Base-by-base conservation (phyloP, 2,329 filamentous ascomycete genomes). In the Chaetomiaceae sp. region DNA sequence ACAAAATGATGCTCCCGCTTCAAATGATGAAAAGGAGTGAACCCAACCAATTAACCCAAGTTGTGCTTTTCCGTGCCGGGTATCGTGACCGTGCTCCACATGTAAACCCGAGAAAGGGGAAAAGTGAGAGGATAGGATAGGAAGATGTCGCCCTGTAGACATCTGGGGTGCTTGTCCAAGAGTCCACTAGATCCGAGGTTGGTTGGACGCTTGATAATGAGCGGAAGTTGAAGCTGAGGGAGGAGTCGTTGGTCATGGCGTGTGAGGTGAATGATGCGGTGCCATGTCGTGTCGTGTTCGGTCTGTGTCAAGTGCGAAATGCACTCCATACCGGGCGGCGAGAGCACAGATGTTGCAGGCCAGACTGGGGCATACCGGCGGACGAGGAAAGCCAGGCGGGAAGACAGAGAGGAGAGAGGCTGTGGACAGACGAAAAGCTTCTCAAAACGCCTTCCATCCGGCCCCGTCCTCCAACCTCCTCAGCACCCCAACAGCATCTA, bases 401-500 rank as follows among this genome's bases (percentile, higher is more conserved):
- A n/a, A n/a, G n/a, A n/a, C n/a, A n/a, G n/a, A n/a, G n/a, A n/a
- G n/a, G 38, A 25, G 39, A 19, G 4, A 27, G 39, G n/a, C n/a
- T 31, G 8, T n/a, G 15, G 12, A n/a, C 11, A 15, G 22, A 23
- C 14, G 14, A 7, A n/a, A 22, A 14, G n/a, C 14, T 15, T 15
- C 6, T 59, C 54, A 76, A 60, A 76, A 76, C 67, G 73, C 72
- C 55, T 69, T 72, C 62, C 68, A 66, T 49, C 69, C 69, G 8
- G 64, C 68, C 1, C 71, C 69, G 57, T 76, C 73, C 59, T 80
- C 76, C 48, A 84, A 64, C 61, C 73, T 78, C 60, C 68, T 72
- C 59, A 84, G 60, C 47, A 82, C 79, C 2, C 72, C 68, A 3
- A 80, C 69, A 6, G 79, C 77, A 60, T 84, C 80, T 22, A 77